These are phyloP conservation scores for Carpinus viminea DNA, from an alignment of 306 rosid species.

Conservation along the genomic window DNA sequence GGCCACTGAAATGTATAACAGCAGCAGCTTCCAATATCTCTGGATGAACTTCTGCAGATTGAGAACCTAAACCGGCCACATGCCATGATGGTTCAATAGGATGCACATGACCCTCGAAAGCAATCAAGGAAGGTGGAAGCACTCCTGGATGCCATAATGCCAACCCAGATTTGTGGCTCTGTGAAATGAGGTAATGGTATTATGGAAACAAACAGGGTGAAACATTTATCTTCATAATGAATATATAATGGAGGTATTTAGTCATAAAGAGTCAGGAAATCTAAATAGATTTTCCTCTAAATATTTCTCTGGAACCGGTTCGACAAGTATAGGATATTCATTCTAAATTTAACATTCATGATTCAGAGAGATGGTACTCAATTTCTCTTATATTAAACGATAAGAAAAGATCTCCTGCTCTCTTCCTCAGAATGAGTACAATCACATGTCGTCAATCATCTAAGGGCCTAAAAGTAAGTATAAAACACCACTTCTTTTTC, in stretches of 20 bases:
- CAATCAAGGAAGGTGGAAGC: constrained; percentile 70
- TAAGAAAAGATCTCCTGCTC: background rate
- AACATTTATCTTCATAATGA: background rate
- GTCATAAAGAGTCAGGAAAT: background rate
- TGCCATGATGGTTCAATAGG: constrained; percentile 70
- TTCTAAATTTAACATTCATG: background rate
- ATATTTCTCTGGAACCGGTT: background rate
- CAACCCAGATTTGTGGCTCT: constrained; percentile 64
- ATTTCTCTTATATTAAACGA: background rate
- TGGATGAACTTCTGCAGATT: constrained; percentile 31
- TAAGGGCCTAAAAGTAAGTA: background rate
- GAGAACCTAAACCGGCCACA: constrained; percentile 63
- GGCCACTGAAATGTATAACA: constrained; percentile 86
- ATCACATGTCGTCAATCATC: background rate
- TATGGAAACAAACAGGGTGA: background rate
- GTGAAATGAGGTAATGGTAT: constrained; percentile 24
- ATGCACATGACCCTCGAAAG: constrained; percentile 77
- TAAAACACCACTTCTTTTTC: background rate
- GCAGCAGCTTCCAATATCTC: constrained; percentile 59
- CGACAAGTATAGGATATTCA: background rate
- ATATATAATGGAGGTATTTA: background rate
- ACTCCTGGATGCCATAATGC: constrained; percentile 78
- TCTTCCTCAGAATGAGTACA: background rate
- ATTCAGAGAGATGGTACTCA: background rate
- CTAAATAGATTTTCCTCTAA: background rate